These are phyloP conservation scores for Cercospora sp. DNA, from an alignment of 2,329 filamentous ascomycete genomes.

Conservation along the genomic window DNA sequence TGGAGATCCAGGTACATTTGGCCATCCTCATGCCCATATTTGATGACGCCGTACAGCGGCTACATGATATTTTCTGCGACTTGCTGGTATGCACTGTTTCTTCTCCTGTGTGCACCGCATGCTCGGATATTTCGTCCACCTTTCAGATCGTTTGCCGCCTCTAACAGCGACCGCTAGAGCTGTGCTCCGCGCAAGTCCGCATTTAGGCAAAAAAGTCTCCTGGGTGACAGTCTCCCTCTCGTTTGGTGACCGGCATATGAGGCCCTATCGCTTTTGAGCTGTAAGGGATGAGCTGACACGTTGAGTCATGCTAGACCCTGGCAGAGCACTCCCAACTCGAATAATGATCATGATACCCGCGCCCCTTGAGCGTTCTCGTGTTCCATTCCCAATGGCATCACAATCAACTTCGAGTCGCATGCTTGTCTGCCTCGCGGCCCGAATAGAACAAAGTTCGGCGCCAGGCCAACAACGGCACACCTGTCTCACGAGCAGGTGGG, in stretches of 20 bases:
- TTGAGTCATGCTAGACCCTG: not conserved
- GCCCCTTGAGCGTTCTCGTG: not conserved
- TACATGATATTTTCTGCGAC: not conserved
- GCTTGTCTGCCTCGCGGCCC: not conserved
- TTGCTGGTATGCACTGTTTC: not conserved
- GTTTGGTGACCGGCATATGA: not conserved
- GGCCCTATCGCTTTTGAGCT: not conserved
- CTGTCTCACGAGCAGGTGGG: not conserved
- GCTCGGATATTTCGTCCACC: not conserved
- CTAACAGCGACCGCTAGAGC: not conserved
- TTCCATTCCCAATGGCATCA: not conserved
- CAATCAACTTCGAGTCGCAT: not conserved
- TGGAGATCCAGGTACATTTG: not conserved
- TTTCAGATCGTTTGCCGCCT: not conserved
- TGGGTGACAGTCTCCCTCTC: not conserved
- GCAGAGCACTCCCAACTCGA: not conserved
- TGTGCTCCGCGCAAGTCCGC: not conserved
- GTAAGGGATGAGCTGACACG: not conserved
- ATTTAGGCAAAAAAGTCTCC: not conserved
- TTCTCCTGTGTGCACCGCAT: not conserved
- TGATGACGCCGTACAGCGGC: not conserved
- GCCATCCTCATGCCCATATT: not conserved
- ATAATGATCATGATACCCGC: not conserved
- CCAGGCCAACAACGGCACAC: not conserved
- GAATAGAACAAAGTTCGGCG: not conserved